phyloP scores from a whole-genome alignment of 257 asterid species.

The Solanum medicagineum region DNA sequence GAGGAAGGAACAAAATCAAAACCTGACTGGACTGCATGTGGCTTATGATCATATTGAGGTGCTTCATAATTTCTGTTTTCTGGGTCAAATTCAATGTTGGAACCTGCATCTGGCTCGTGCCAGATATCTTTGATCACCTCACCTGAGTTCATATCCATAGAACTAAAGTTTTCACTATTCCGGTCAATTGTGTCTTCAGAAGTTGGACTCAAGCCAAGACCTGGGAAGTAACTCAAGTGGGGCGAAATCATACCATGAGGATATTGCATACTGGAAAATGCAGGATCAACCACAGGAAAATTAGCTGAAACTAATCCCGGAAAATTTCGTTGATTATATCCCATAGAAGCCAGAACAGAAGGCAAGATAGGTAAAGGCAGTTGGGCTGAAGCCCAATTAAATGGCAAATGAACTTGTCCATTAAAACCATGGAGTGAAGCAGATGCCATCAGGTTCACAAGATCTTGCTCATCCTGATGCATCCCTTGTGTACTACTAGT shows the following conservation, averaged over 20 bases:
- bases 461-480: conserved; percentile 80
- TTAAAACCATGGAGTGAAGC: conserved; percentile 66
- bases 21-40: conserved; percentile 24
- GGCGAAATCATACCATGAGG: conserved; percentile 59
- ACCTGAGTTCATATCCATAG: conserved; percentile 38
- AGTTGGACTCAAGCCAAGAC: conserved; percentile 35
- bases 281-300: conserved; percentile 23
- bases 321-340: conserved; percentile 50
- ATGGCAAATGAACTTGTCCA: conserved; percentile 55
- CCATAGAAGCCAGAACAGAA: conserved; percentile 69
- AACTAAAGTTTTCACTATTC: conserved; percentile 39
- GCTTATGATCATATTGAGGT: conserved; percentile 30
- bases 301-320: conserved; percentile 40
- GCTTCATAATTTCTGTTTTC: conserved; percentile 35
- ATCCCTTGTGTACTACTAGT: conserved; percentile 37
- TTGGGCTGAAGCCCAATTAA: conserved; percentile 56
- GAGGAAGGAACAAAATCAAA: conserved; percentile 49
- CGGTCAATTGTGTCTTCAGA: conserved; percentile 46
- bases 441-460: conserved; percentile 78
- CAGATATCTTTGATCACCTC: conserved; percentile 45
- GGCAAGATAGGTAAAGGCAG: conserved; percentile 70
- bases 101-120: conserved; percentile 47
- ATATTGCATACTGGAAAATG: conserved; percentile 26
- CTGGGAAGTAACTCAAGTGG: conserved; percentile 45
- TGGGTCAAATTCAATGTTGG: conserved; percentile 31